phyloP scores from a whole-genome alignment of 2,329 filamentous ascomycete genomes.

The Xylaria sp. region DNA sequence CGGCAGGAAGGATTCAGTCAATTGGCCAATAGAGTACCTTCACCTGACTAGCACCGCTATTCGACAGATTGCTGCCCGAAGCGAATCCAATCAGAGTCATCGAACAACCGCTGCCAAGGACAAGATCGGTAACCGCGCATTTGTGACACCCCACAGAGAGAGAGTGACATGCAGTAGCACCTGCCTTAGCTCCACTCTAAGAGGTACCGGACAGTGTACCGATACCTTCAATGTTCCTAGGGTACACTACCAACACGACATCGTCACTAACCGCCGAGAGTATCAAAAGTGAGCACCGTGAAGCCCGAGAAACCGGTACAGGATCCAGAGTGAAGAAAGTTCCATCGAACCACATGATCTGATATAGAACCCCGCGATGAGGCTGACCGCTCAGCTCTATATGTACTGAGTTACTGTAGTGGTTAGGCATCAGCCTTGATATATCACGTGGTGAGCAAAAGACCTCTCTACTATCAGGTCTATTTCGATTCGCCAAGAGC shows the following conservation, averaged over 20 bases:
- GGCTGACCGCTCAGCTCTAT: constrained; percentile 12
- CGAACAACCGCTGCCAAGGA: constrained; percentile 33
- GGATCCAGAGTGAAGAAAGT: background rate
- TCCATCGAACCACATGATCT: constrained; percentile 19
- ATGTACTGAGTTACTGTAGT: background rate
- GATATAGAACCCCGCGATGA: background rate
- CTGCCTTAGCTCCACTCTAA: constrained; percentile 12
- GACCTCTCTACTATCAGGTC: background rate
- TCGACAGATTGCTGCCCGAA: constrained; percentile 18
- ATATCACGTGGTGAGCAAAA: background rate
- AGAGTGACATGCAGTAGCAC: constrained; percentile 27
- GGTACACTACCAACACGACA: background rate
- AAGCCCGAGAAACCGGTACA: background rate
- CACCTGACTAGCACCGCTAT: constrained; percentile 9
- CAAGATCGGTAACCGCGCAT: constrained; percentile 18
- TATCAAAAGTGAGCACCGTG: background rate
- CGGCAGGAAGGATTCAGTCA: background rate
- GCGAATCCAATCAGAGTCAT: constrained; percentile 43
- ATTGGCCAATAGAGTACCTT: constrained; percentile 19
- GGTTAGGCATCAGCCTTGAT: background rate
- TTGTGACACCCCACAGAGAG: constrained; percentile 28
- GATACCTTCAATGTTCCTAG: background rate
- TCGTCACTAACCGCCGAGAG: background rate
- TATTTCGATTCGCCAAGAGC: background rate
- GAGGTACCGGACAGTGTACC: background rate